These are phyloP conservation scores for Pelargonium fulgidum DNA, from an alignment of 441 rosid species.

Conservation along the genomic window DNA sequence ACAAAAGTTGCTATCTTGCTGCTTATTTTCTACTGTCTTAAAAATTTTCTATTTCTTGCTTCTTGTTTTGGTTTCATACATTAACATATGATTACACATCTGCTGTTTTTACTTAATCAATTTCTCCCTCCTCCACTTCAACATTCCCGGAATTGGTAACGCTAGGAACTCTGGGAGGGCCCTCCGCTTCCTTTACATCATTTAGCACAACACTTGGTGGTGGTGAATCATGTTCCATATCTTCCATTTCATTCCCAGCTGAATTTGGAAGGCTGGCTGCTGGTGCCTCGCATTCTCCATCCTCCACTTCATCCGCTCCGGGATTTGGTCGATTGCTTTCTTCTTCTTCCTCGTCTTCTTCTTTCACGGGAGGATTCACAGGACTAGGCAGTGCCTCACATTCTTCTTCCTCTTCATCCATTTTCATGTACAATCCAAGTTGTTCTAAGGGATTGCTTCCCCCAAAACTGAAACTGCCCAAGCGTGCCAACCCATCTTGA, in stretches of 20 bases:
- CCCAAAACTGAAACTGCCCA: slow-evolving; percentile 56
- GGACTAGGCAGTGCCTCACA: slow-evolving; percentile 34
- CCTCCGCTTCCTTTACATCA: slow-evolving; percentile 17
- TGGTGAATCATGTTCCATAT: too few relatives aligned
- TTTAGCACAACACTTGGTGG: neutral
- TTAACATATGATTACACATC: neutral
- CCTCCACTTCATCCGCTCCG: neutral
- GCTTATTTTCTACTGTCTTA: neutral
- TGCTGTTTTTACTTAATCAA: slow-evolving; percentile 21
- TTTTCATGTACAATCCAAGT: slow-evolving; percentile 61
- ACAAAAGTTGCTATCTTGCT: too few relatives aligned
- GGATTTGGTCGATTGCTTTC: too few relatives aligned
- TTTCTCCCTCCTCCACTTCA: slow-evolving; percentile 76
- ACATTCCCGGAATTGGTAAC: slow-evolving; percentile 19
- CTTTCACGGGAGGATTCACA: slow-evolving; percentile 27
- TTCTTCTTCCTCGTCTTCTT: slow-evolving; percentile 46
- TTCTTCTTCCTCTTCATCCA: slow-evolving; percentile 71
- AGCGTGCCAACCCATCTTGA: slow-evolving; percentile 30
- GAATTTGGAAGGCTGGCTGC: neutral
- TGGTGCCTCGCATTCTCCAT: neutral
- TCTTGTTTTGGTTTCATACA: slow-evolving; percentile 8
- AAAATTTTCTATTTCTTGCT: neutral
- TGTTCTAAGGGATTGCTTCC: slow-evolving; percentile 60
- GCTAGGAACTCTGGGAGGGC: too few relatives aligned
- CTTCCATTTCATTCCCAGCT: too few relatives aligned